These are phyloP conservation scores for Plasmodium sp. DNA, from an alignment of 169 alveolate genomes.

Conservation along the genomic window DNA sequence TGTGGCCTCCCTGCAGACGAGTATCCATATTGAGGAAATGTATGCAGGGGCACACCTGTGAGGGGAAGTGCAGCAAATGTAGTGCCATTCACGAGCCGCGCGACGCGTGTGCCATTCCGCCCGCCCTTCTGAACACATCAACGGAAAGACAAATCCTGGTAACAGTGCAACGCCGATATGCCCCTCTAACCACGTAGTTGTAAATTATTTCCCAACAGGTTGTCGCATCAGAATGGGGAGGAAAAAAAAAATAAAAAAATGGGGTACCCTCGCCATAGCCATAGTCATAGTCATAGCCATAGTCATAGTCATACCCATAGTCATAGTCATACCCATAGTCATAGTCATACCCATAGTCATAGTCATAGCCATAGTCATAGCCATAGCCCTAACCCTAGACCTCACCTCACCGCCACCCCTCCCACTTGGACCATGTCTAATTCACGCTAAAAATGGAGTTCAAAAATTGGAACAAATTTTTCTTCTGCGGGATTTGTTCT, in stretches of 20 bases:
- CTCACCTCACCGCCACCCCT: not conserved
- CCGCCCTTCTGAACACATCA: not conserved
- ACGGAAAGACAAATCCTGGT: not conserved
- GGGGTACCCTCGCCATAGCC: not conserved
- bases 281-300: not conserved
- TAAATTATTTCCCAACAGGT: not conserved
- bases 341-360: not conserved
- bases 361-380: not conserved
- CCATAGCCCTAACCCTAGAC: not conserved
- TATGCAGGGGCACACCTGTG: not conserved
- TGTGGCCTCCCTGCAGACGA: not conserved
- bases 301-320: not conserved
- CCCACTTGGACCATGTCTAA: not conserved
- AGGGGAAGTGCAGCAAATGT: not conserved
- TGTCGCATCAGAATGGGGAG: not conserved
- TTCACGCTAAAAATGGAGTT: slow-evolving; percentile 36
- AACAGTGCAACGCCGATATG: not conserved
- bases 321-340: not conserved
- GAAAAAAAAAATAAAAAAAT: not conserved
- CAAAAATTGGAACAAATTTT: slow-evolving; percentile 28
- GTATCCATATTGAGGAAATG: not conserved
- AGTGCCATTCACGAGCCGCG: not conserved
- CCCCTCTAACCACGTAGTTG: not conserved
- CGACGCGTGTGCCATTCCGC: not conserved
- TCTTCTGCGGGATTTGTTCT: slow-evolving; percentile 18